Conservation (phyloP, 23 red algal genomes). For the Cyanidium caldarium region DNA sequence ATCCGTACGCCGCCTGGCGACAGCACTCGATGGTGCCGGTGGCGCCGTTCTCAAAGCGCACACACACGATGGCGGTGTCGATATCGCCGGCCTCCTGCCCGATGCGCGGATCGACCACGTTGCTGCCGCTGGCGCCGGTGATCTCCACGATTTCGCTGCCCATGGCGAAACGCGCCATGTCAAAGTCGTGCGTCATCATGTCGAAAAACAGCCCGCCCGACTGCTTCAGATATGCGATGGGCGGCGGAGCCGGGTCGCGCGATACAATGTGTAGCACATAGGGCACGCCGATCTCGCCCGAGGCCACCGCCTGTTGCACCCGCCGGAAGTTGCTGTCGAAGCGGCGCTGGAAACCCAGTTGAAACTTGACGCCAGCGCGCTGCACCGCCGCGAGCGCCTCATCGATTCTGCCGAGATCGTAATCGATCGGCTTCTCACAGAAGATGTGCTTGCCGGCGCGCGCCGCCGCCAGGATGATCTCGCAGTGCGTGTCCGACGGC, state of each 20-base stretch:
- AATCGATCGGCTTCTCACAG: constrained; percentile 94
- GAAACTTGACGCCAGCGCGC: constrained; percentile 39
- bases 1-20: constrained; percentile 53
- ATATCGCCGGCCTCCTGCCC: constrained; percentile 46
- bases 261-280: constrained; percentile 65
- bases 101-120: constrained; percentile 52
- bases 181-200: constrained; percentile 93
- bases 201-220: constrained; percentile 91
- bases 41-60: constrained; percentile 74
- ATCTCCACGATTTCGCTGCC: constrained; percentile 61
- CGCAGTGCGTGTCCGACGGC: constrained; percentile 82
- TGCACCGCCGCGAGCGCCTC: constrained; percentile 20
- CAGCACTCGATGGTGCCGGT: constrained; percentile 78
- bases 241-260: constrained; percentile 83
- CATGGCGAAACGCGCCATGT: constrained; percentile 86
- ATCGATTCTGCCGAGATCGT: constrained; percentile 48
- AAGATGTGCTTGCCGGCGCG: constrained; percentile 88
- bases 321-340: constrained; percentile 73
- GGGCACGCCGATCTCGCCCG: constrained; percentile 54
- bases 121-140: constrained; percentile 25
- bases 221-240: constrained; percentile 91
- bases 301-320: constrained; percentile 33
- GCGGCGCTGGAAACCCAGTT: constrained; percentile 83
- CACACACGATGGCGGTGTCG: constrained; percentile 41
- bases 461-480: constrained; percentile 71